Base-by-base conservation (phyloP, 2,329 filamentous ascomycete species). In the Fusarium buxicola region DNA sequence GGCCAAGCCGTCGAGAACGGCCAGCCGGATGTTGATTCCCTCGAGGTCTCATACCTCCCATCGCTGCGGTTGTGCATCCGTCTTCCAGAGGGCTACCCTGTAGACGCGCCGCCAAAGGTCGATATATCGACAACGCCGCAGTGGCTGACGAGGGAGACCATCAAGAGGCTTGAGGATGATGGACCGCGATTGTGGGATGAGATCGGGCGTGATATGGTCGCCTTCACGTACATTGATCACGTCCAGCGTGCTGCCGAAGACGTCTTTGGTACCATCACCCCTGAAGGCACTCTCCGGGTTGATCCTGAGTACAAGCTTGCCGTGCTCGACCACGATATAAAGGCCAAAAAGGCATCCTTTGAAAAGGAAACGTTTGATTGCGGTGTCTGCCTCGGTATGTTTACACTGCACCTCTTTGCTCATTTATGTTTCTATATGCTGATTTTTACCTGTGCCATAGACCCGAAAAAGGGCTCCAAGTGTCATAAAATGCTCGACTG, bases 401-500 rank as follows among this genome's bases (percentile, higher is more conserved):
- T n/a, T 24, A 28, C 16, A 6, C 16, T 13, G 18, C 31, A 40
- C 16, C n/a, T 25, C 9, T 16, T 31, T 21, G 21, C n/a, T n/a
- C n/a, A 13, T 6, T 3, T 15, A 18, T 24, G 13, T 8, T 3
- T 18, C 13, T 16, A 6, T 3, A 13, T 41, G 18, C 28, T 52
- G 18, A 55, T 28, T 30, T 30, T 8, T 15, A 4, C 8, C 25
- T 39, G 30, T 40, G 11, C 24, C 13, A 16, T 53, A 85, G 94
- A 98, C 75, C 93, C 93, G 1, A 97, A 97, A 76, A 97, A 96
- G 74, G 95, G 95, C 2, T 77, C 80, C 0, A 84, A 82, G 10
- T 98, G 95, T 74, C 91, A 98, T 77, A 86, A 87, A 36, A 89
- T 98, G 83, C 77, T 90, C 40, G 87, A 89, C 56, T 99, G 95